phyloP scores from a whole-genome alignment of 345 rosid genomes.

The Jatropha curcas region DNA sequence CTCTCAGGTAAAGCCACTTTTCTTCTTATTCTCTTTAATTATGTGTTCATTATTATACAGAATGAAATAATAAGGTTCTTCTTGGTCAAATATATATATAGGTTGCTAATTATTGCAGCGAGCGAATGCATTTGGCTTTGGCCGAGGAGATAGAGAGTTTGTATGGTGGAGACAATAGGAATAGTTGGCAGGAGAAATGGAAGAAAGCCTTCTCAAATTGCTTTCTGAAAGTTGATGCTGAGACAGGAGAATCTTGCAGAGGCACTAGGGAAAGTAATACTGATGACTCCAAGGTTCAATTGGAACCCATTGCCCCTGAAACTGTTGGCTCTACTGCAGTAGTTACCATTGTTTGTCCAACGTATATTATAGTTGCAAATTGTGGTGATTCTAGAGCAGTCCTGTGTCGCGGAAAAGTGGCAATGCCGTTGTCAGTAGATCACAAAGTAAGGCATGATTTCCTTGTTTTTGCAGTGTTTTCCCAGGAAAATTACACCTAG shows the following conservation, averaged over 20 bases:
- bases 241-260: conserved; percentile 29
- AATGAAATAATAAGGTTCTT: background rate
- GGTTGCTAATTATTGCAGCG: conserved; percentile 70
- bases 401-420: conserved; percentile 58
- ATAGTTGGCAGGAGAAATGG: conserved; percentile 55
- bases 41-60: background rate
- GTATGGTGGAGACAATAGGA: conserved; percentile 22
- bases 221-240: conserved; percentile 64
- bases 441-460: conserved; percentile 55
- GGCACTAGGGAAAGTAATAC: background rate
- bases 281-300: background rate
- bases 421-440: conserved; percentile 60
- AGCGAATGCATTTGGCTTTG: conserved; percentile 63
- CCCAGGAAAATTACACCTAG: background rate
- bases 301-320: conserved; percentile 49
- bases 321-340: conserved; percentile 93
- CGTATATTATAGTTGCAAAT: conserved; percentile 62
- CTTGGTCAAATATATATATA: conserved; percentile 14
- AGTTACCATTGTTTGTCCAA: conserved; percentile 55
- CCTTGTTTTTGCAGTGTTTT: background rate
- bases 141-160: conserved; percentile 60
- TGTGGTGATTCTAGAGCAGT: conserved; percentile 90
- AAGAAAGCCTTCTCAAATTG: conserved; percentile 57
- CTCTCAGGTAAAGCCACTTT: conserved; percentile 47
- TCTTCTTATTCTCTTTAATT: background rate